Evolutionary conservation across 768 basidiomycete species (phyloP).

Genomic region (Symmetrospora coprosmae): DNA sequence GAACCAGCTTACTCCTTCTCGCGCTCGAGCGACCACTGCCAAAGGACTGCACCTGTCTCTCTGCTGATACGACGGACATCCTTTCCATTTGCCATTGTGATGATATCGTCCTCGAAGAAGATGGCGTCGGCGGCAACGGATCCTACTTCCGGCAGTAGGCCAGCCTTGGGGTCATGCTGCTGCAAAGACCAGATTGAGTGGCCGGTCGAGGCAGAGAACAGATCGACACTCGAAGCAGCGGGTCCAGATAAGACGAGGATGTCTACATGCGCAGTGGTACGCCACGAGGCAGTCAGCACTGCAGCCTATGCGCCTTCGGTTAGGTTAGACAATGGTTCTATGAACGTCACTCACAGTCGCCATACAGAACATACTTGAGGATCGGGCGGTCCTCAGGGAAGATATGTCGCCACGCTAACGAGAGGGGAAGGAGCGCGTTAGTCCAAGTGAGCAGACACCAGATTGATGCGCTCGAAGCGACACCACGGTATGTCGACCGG

Average conservation of each 20-base stretch:
- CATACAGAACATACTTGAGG: conserved; percentile 2
- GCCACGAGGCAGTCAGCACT: too few species aligned
- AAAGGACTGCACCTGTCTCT: not conserved
- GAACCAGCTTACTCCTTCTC: not conserved
- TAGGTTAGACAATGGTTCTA: too few species aligned
- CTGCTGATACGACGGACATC: not conserved
- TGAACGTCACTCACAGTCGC: conserved; percentile 3
- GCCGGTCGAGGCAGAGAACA: conserved; percentile 10
- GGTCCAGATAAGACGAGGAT: conserved; percentile 1
- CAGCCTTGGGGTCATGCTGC: not conserved
- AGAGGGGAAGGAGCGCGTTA: too few species aligned
- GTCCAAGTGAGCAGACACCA: too few species aligned
- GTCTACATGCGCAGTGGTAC: too few species aligned
- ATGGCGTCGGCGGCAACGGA: conserved; percentile 6
- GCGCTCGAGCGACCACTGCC: not conserved
- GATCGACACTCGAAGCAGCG: not conserved
- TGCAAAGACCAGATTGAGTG: conserved; percentile 6
- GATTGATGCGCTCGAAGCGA: too few species aligned
- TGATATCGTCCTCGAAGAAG: conserved; percentile 11
- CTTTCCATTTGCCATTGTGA: conserved; percentile 3
- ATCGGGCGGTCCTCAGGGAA: conserved; percentile 8
- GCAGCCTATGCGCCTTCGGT: too few species aligned
- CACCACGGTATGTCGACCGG: too few species aligned
- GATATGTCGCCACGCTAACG: conserved; percentile 9
- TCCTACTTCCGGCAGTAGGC: conserved; percentile 12